Evolutionary conservation across 2,329 filamentous ascomycete genomes (phyloP).

Genomic region (Beauveria medogensis): DNA sequence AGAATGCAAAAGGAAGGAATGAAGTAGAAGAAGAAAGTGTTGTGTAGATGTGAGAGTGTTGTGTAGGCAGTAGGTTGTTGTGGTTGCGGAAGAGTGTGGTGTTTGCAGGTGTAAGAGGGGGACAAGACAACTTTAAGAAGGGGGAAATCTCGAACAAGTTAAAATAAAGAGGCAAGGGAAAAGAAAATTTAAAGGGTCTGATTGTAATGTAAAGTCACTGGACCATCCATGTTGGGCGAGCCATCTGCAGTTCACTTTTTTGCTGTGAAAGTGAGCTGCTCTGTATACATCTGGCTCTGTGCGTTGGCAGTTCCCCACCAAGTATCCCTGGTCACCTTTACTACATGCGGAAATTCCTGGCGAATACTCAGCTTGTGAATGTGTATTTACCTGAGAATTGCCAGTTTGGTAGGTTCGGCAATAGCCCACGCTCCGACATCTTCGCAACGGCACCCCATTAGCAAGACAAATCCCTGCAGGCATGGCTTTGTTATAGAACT

Average conservation of each 20-base stretch:
- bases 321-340: not conserved
- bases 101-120: not conserved
- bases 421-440: not conserved
- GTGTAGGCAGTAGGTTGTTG: not conserved
- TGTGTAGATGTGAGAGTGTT: not conserved
- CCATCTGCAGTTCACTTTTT: not conserved
- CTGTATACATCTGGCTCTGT: not conserved
- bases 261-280: not conserved
- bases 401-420: not conserved
- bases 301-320: not conserved
- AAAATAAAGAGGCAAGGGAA: not conserved
- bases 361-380: not conserved
- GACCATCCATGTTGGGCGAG: not conserved
- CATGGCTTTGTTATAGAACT: too few relatives aligned
- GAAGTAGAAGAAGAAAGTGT: not conserved
- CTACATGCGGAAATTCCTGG: not conserved
- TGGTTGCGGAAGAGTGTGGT: not conserved
- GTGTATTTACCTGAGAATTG: not conserved
- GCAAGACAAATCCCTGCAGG: not conserved
- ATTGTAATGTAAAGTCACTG: not conserved
- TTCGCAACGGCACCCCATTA: not conserved
- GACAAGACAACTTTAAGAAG: too few relatives aligned
- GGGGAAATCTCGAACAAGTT: not conserved
- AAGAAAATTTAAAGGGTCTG: not conserved
- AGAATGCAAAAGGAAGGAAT: not conserved